Base-by-base conservation (phyloP, 192 early-diverging fungal species). In the Coemansia javaensis region DNA sequence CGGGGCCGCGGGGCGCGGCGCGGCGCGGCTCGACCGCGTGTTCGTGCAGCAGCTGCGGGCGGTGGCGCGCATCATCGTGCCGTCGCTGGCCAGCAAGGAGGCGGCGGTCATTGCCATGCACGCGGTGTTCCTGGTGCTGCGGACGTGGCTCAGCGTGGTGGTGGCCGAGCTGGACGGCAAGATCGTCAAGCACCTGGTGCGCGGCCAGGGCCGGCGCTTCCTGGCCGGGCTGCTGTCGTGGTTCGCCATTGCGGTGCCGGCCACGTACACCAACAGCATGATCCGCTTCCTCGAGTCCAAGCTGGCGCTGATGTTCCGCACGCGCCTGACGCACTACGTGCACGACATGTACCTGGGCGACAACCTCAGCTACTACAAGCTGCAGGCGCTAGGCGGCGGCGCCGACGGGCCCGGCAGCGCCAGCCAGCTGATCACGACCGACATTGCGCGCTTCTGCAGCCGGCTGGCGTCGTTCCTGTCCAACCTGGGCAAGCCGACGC, bases 241-340 rank as follows among this genome's bases (percentile, higher is more conserved):
- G 90, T 92, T 98, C 60, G 81, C 85, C 16, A 91, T 98, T 58
- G 90, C 94, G 12, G 69, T 98, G 6, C 94, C 94, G 15, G 92
- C 94, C 6, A 95, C 92, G 7, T 98, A 94, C 64, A 98, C 94
- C 32, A 97, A 97, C 70, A 90, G 86, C 71, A 97, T 97, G 94
- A 91, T 89, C 70, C 66, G 76, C 40, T 59, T 52, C 38, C 39
- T 51, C 27, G 40, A 67, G 47, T 62, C 65, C 40, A 76, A 76
- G 59, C 77, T 91, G 15, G 78, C 89, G 2, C 79, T 91, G 56
- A 82, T 84, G 23, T 88, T 91, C 79, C 81, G 89, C 36, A 88
- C 87, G 10, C 83, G 87, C 24, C 80, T 98, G 31, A 98, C 93
- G 14, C 85, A 86, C 59, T 83, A 93, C 59, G 82, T 90, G 12